A percentile compares a stretch with the other conserved stretches of the same genome.
Evolutionary conservation across 495 filamentous ascomycete species (phyloP).

Genomic region (Chaetomium cochliodes): DNA sequence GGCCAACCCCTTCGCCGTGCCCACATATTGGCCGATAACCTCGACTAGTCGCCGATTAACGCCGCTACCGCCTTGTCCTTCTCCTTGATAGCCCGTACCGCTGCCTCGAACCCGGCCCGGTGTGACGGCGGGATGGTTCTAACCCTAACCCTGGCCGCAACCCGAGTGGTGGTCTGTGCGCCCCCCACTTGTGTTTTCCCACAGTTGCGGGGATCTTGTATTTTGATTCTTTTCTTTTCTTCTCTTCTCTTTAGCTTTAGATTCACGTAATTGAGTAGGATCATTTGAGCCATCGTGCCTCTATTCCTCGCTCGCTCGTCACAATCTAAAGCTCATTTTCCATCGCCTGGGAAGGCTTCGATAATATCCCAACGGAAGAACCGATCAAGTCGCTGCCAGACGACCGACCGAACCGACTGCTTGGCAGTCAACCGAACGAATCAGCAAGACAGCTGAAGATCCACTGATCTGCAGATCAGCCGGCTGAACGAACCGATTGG

Average conservation of each 20-base stretch:
- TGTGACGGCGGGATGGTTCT: not conserved
- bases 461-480: too few species aligned
- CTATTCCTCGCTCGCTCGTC: not conserved
- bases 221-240: not conserved
- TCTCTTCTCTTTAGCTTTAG: constrained; percentile 7
- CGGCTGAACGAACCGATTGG: too few species aligned
- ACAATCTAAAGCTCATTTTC: too few species aligned
- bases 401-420: too few species aligned
- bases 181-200: not conserved
- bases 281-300: not conserved
- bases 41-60: constrained; percentile 1
- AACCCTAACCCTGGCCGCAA: not conserved
- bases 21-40: constrained; percentile 8
- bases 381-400: too few species aligned
- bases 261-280: constrained; percentile 2
- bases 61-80: not conserved
- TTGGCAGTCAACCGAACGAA: too few species aligned
- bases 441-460: too few species aligned
- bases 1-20: not conserved
- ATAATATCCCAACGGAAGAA: too few species aligned
- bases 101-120: too few species aligned
- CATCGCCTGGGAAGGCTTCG: too few species aligned
- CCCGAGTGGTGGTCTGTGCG: too few species aligned
- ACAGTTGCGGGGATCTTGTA: not conserved
- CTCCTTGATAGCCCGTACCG: not conserved